Evolutionary conservation across 2,329 filamentous ascomycete species (phyloP).

Genomic region (Colletotrichum neosansevieriae): DNA sequence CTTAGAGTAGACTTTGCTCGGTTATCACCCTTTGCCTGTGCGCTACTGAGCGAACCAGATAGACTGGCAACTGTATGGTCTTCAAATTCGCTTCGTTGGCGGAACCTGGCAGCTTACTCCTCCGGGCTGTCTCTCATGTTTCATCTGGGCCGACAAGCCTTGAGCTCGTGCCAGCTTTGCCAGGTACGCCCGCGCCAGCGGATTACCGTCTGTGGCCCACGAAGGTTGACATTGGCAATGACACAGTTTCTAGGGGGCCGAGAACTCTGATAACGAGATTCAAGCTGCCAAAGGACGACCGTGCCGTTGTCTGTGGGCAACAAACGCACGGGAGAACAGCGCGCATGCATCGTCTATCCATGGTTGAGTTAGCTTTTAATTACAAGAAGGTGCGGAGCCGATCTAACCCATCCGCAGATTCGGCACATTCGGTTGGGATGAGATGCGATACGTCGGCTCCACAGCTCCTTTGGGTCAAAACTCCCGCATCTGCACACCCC

Average conservation of each 20-base stretch:
- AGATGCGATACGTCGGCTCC: conserved; percentile 38
- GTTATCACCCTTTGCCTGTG: conserved; percentile 15
- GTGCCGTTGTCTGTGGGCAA: conserved; percentile 1
- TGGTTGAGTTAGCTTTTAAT: conserved; percentile 30
- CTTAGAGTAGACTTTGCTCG: conserved; percentile 13
- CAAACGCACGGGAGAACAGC: not conserved
- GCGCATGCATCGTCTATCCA: conserved; percentile 21
- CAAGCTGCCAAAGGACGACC: not conserved
- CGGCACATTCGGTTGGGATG: conserved; percentile 37
- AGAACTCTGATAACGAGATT: conserved; percentile 8
- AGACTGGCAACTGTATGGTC: not conserved
- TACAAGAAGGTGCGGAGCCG: conserved; percentile 29
- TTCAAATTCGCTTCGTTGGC: conserved; percentile 10
- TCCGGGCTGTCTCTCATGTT: conserved; percentile 32
- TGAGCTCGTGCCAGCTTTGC: conserved; percentile 31
- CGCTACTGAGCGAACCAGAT: conserved; percentile 2
- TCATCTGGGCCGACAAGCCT: conserved; percentile 16
- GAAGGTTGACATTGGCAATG: conserved; percentile 3
- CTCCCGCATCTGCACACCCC: conserved; percentile 12
- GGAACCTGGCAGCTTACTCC: conserved; percentile 22
- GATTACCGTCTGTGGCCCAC: conserved; percentile 4
- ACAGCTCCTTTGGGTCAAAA: conserved; percentile 30
- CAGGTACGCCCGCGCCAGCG: conserved; percentile 22
- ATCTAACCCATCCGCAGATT: conserved; percentile 35
- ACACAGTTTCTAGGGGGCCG: not conserved